A percentile compares a stretch with the other conserved stretches of the same genome.
Evolutionary conservation across 2,329 filamentous ascomycete genomes (phyloP).

Genomic region (Pseudopyricularia javanii): DNA sequence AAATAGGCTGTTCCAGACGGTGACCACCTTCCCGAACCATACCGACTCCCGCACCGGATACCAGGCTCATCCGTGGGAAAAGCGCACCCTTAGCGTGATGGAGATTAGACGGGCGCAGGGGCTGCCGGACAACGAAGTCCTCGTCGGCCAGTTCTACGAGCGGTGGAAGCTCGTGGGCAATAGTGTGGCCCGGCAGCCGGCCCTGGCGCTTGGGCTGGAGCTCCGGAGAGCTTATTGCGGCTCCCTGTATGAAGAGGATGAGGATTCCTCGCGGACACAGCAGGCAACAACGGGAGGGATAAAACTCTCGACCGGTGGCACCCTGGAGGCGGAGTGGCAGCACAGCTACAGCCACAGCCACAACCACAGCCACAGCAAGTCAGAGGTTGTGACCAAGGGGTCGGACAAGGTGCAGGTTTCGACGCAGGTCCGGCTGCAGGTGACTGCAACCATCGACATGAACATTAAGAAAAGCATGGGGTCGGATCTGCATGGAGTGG

Average conservation of each 20-base stretch:
- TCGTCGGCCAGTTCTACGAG: conserved; percentile 42
- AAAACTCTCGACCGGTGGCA: no score
- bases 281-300: no score
- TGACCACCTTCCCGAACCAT: conserved; percentile 41
- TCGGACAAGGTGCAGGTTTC: neutral
- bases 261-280: neutral
- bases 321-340: no score
- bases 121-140: conserved; percentile 55
- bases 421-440: neutral
- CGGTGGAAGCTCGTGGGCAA: conserved; percentile 65
- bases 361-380: neutral
- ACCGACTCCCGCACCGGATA: conserved; percentile 43
- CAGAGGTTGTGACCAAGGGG: neutral
- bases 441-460: neutral
- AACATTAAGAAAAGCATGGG: neutral
- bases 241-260: conserved; percentile 16
- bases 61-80: conserved; percentile 53
- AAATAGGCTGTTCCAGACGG: conserved; percentile 41
- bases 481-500: neutral
- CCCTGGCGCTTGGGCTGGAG: conserved; percentile 51
- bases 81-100: conserved; percentile 48
- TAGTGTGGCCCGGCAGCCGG: conserved; percentile 58
- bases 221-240: conserved; percentile 46
- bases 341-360: no score
- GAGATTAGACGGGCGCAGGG: conserved; percentile 61